Conservation (phyloP, 305 asterid genomes). For the Fraxinus albicans region DNA sequence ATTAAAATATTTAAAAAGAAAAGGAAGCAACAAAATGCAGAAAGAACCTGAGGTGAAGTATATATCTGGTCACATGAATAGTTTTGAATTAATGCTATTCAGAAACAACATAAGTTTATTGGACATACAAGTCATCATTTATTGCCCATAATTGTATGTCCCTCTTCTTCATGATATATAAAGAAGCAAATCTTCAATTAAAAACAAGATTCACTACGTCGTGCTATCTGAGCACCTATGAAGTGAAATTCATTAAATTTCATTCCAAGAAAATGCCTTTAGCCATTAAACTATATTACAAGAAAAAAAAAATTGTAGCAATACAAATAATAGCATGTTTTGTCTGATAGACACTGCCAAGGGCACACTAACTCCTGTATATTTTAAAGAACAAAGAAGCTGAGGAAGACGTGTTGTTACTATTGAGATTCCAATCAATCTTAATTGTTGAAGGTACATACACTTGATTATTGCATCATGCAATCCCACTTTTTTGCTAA, state of each 20-base stretch:
- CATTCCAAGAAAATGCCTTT: background rate
- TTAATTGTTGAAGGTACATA: conserved; percentile 57
- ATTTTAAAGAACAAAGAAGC: conserved; percentile 11
- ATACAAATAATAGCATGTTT: conserved; percentile 15
- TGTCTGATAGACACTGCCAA: conserved; percentile 4
- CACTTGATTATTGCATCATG: conserved; percentile 67
- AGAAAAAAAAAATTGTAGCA: conserved; percentile 1
- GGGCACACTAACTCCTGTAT: background rate
- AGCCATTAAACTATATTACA: conserved; percentile 7
- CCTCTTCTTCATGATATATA: background rate
- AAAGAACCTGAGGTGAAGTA: background rate
- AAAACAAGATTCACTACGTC: background rate
- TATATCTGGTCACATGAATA: background rate
- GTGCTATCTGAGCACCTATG: background rate
- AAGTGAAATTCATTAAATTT: background rate
- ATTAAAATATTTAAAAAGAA: background rate
- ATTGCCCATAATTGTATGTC: background rate
- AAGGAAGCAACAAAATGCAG: background rate
- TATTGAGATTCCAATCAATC: conserved; percentile 60
- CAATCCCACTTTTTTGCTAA: conserved; percentile 59
- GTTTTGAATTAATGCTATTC: background rate
- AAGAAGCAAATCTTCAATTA: background rate
- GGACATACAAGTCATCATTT: background rate
- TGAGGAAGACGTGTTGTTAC: conserved; percentile 53
- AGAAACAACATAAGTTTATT: background rate